Evolutionary conservation across 495 filamentous ascomycete species (phyloP).

Genomic region (Entonaema liquescens): DNA sequence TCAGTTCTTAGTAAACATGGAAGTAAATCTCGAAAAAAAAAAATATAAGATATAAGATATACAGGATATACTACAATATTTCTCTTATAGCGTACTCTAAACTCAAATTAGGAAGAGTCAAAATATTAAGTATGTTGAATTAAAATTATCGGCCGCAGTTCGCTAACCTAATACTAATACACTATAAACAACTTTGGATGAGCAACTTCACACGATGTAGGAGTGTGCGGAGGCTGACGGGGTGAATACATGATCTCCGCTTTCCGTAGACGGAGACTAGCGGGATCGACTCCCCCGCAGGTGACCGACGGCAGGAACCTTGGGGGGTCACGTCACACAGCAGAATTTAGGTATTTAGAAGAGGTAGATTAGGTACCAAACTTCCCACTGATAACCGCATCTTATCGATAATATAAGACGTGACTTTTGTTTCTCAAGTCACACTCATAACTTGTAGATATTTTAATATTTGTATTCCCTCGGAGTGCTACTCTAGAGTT

Average conservation of each 20-base stretch:
- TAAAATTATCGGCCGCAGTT: too few species aligned
- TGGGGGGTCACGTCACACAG: neutral
- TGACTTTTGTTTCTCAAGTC: neutral
- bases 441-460: neutral
- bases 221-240: neutral
- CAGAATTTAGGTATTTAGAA: neutral
- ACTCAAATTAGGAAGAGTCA: too few species aligned
- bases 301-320: conserved; percentile 40
- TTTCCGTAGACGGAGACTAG: conserved; percentile 33
- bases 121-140: too few species aligned
- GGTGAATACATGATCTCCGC: neutral
- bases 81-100: neutral
- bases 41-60: too few species aligned
- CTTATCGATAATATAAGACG: neutral
- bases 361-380: neutral
- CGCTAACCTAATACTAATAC: too few species aligned
- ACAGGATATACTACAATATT: too few species aligned
- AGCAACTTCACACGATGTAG: neutral
- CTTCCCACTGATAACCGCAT: neutral
- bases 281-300: conserved; percentile 30
- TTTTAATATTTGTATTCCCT: neutral
- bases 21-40: too few species aligned
- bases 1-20: too few species aligned
- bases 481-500: neutral
- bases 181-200: neutral